Percentiles rank a stretch among this genome's conserved stretches.
phyloP scores from a whole-genome alignment of 805 yeast species.

The Candida silvicultrix region DNA sequence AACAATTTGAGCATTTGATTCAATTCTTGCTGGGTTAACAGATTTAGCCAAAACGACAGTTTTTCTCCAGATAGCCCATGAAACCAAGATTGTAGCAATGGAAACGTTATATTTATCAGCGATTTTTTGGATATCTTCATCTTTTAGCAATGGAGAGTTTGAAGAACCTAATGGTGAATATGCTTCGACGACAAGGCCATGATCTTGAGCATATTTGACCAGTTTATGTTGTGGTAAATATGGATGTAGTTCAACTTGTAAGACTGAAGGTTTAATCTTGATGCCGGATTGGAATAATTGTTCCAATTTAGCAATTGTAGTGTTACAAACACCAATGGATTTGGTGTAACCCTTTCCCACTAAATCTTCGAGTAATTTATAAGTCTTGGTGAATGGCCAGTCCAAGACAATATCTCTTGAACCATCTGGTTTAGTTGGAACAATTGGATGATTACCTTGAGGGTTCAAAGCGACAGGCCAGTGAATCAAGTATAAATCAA shows the following conservation, averaged over 20 bases:
- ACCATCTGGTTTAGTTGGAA: no score
- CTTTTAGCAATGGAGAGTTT: slow-evolving; percentile 19
- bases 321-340: neutral
- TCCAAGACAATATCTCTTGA: no score
- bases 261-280: neutral
- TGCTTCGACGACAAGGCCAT: neutral
- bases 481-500: neutral
- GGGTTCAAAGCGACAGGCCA: neutral
- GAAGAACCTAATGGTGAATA: neutral
- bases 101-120: slow-evolving; percentile 36
- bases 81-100: slow-evolving; percentile 46
- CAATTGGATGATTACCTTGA: no score
- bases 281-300: neutral
- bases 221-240: neutral
- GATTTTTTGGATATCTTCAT: slow-evolving; percentile 18
- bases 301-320: neutral
- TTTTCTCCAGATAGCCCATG: slow-evolving; percentile 57
- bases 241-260: neutral
- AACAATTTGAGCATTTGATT: slow-evolving; percentile 25
- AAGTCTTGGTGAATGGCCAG: neutral
- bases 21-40: slow-evolving; percentile 36
- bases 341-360: neutral
- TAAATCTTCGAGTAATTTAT: no score
- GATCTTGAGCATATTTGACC: neutral
- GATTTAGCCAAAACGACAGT: slow-evolving; percentile 50